Base-by-base conservation (phyloP, 2,329 filamentous ascomycete genomes). In the Colletotrichum limetticola region DNA sequence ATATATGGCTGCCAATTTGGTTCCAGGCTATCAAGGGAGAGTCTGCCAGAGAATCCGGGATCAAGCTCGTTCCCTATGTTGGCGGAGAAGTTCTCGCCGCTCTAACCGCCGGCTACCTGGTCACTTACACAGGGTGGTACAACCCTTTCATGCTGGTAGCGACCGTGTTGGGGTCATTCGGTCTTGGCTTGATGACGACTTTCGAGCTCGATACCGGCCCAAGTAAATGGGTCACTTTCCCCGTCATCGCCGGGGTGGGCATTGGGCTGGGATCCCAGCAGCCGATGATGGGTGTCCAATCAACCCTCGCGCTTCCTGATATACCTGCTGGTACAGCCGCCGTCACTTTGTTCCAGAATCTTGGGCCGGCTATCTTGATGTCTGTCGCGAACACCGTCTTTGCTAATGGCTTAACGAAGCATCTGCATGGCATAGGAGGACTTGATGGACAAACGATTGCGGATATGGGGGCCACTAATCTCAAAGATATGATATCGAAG, bases 391-490 rank as follows among this genome's bases (percentile, higher is more conserved):
- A 75, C 19, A 49, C 53, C 2, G 66, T 75, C 37, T 75, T 75
- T 32, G 61, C 66, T 12, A 75, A 73, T 26, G 53, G 60, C 9
- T 46, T 75, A 6, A 73, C 72, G 24, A 75, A 78, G 76, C 4
- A 79, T 86, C 42, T 78, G 80, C 75, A 78, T 82, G n/a, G 75
- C 61, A 59, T 57, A 12, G 58, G 69, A 14, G 69, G 69, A 5
- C 22, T 68, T 16, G 49, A 66, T 24, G 68, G 68, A 3, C 56
- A 67, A 3, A 76, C 75, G 0, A 80, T 88, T 5, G 78, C 86
- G 24, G 77, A 81, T 1, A 84, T 84, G 0, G 86, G 86, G 19
- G 86, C 87, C 2, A 92, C 91, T 0, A 86, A 89, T 74, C 83
- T 94, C 37, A 87, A 89, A 75, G 71, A 79, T 7, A 81, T 81